phyloP scores from a whole-genome alignment of 2,329 filamentous ascomycete species.

The Talaromyces amestolkiae region DNA sequence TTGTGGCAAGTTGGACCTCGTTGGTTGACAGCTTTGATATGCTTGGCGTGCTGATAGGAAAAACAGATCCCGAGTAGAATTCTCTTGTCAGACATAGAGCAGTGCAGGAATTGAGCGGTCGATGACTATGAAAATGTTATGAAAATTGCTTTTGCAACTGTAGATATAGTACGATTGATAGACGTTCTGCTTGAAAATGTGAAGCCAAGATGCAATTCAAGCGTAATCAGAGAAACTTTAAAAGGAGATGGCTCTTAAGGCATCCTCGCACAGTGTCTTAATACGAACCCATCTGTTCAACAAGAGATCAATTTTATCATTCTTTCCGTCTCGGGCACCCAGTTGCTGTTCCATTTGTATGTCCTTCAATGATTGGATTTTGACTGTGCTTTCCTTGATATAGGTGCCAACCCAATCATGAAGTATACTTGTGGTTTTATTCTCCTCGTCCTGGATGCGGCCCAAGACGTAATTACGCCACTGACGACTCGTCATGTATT shows the following conservation, averaged over 20 bases:
- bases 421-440: conserved; percentile 34
- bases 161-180: background rate
- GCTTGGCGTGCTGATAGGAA: too few relatives aligned
- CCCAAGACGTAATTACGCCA: conserved; percentile 41
- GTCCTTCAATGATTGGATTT: conserved; percentile 27
- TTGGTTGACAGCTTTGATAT: too few relatives aligned
- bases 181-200: background rate
- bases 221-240: background rate
- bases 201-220: background rate
- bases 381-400: conserved; percentile 32
- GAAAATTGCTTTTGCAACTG: background rate
- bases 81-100: background rate
- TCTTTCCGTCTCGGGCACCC: conserved; percentile 14
- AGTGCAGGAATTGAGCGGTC: background rate
- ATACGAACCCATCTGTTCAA: conserved; percentile 42
- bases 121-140: background rate
- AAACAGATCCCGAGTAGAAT: too few relatives aligned
- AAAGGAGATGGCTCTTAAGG: background rate
- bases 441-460: conserved; percentile 30
- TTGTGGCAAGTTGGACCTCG: too few relatives aligned
- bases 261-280: conserved; percentile 31
- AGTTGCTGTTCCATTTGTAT: conserved; percentile 16
- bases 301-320: conserved; percentile 28
- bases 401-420: conserved; percentile 36
- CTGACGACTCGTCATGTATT: conserved; percentile 38